These are phyloP conservation scores for Trametes versicolor DNA, from an alignment of 1,284 basidiomycete species.

Conservation along the genomic window DNA sequence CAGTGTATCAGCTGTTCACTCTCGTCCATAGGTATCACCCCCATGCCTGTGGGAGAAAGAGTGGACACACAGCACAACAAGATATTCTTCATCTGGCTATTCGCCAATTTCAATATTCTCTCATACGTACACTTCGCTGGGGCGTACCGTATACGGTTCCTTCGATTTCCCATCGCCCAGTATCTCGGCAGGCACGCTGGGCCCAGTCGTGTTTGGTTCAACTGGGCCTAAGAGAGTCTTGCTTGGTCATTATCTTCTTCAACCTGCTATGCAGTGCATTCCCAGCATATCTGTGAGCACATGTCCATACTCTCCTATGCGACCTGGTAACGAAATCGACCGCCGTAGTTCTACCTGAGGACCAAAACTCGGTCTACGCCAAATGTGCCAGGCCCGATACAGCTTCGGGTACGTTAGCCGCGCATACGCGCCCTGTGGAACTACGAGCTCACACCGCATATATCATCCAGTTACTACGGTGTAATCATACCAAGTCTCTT, in stretches of 20 bases:
- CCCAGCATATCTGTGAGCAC: constrained; percentile 71
- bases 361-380: constrained; percentile 87
- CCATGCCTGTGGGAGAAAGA: constrained; percentile 59
- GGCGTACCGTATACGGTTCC: background rate
- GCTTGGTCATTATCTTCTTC: constrained; percentile 81
- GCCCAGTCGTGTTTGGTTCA: constrained; percentile 71
- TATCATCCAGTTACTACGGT: constrained; percentile 63
- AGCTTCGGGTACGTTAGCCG: constrained; percentile 70
- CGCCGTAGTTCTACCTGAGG: constrained; percentile 87
- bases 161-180: constrained; percentile 49
- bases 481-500: constrained; percentile 67
- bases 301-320: no score
- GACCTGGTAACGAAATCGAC: no score
- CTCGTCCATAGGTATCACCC: constrained; percentile 55
- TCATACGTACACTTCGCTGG: constrained; percentile 55
- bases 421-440: background rate
- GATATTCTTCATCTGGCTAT: constrained; percentile 82
- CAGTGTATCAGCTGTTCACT: no score
- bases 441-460: background rate
- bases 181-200: constrained; percentile 80
- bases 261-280: constrained; percentile 65
- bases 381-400: constrained; percentile 86
- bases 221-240: constrained; percentile 79
- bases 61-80: constrained; percentile 73
- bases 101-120: constrained; percentile 78